phyloP scores from a whole-genome alignment of 345 rosid genomes.

The Cardamine chenopodiifolia region DNA sequence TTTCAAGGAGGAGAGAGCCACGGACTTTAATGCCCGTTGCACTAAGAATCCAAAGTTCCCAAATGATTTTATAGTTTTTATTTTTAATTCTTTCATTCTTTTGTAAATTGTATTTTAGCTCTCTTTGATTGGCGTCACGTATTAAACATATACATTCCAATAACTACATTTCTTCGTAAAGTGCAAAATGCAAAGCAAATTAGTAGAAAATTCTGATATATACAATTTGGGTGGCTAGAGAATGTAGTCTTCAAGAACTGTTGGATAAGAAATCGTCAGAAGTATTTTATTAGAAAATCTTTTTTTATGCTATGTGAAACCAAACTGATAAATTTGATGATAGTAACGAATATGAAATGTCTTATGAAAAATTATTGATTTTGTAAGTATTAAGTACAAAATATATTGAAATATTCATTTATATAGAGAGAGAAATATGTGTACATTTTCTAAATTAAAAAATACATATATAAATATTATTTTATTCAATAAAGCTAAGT shows the following conservation, averaged over 20 bases:
- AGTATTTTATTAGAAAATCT: not conserved
- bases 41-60: slow-evolving; percentile 59
- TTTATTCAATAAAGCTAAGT: not conserved
- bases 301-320: not conserved
- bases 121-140: slow-evolving; percentile 49
- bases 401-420: too few species aligned
- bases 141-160: slow-evolving; percentile 13
- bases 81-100: not conserved
- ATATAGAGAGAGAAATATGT: too few species aligned
- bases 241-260: slow-evolving; percentile 25
- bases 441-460: not conserved
- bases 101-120: slow-evolving; percentile 8
- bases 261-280: not conserved
- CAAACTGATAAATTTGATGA: not conserved
- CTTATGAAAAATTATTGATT: not conserved
- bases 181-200: slow-evolving; percentile 4
- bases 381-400: not conserved
- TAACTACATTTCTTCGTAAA: slow-evolving; percentile 20
- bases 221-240: slow-evolving; percentile 24
- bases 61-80: slow-evolving; percentile 17
- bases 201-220: not conserved
- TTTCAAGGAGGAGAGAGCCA: slow-evolving; percentile 40
- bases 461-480: not conserved
- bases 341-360: not conserved
- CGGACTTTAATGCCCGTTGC: slow-evolving; percentile 41